A percentile compares a stretch with the other conserved stretches of the same genome.
Conservation (phyloP, 768 basidiomycete species). For the Mrakia hoshinonis region DNA sequence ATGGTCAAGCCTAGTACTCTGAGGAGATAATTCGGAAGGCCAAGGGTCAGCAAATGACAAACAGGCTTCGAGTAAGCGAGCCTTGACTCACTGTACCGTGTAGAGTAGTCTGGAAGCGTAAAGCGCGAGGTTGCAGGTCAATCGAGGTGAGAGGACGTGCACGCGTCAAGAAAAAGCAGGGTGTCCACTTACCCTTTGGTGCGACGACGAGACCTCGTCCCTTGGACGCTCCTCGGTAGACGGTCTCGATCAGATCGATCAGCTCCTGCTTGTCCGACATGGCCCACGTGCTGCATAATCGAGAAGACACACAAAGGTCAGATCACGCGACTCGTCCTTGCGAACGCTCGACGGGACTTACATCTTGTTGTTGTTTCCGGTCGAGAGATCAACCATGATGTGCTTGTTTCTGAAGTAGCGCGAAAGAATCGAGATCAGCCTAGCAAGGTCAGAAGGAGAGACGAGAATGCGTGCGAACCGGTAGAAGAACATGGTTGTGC, state of each 20-base stretch:
- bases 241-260: constrained; percentile 96
- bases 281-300: constrained; percentile 74
- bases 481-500: constrained; percentile 49
- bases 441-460: not conserved
- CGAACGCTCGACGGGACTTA: constrained; percentile 42
- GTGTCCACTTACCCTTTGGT: constrained; percentile 62
- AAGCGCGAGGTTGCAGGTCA: too few species aligned
- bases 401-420: constrained; percentile 72
- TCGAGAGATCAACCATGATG: constrained; percentile 99
- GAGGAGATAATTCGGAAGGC: not conserved
- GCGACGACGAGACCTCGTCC: constrained; percentile 96
- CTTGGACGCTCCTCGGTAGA: constrained; percentile 94
- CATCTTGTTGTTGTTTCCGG: constrained; percentile 99
- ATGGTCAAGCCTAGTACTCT: constrained; percentile 10
- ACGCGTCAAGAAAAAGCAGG: not conserved
- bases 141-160: too few species aligned
- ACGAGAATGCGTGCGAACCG: constrained; percentile 7
- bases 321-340: not conserved
- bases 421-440: not conserved
- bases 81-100: constrained; percentile 49
- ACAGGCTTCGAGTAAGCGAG: not conserved
- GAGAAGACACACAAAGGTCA: not conserved
- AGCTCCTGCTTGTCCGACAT: constrained; percentile 99
- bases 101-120: constrained; percentile 69
- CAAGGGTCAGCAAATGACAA: not conserved